Conservation (phyloP, 2,329 filamentous ascomycete species). For the Aspergillus oerlinghausenensis region DNA sequence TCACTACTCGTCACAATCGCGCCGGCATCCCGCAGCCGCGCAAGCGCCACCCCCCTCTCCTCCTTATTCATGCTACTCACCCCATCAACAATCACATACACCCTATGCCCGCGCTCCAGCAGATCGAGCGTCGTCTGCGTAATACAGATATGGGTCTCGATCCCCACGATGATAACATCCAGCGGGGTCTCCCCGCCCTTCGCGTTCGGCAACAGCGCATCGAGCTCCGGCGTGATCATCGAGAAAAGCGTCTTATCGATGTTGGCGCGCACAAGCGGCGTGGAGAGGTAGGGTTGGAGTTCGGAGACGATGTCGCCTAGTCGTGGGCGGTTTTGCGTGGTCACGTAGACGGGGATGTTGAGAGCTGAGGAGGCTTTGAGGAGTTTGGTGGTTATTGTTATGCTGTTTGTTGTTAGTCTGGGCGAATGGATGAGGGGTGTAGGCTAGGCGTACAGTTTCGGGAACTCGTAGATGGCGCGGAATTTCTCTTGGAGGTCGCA, state of each 20-base stretch:
- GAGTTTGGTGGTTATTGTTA: slow-evolving; percentile 65
- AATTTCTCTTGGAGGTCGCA: slow-evolving; percentile 97
- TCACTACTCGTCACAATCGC: slow-evolving; percentile 81
- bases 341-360: slow-evolving; percentile 73
- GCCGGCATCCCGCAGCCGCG: slow-evolving; percentile 68
- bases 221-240: slow-evolving; percentile 73
- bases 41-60: slow-evolving; percentile 76
- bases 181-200: slow-evolving; percentile 36
- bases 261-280: slow-evolving; percentile 49
- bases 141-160: slow-evolving; percentile 91
- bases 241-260: slow-evolving; percentile 87
- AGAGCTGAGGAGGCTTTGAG: slow-evolving; percentile 51
- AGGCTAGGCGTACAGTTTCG: slow-evolving; percentile 61
- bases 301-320: slow-evolving; percentile 79
- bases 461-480: slow-evolving; percentile 78
- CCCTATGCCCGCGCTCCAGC: slow-evolving; percentile 66
- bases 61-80: slow-evolving; percentile 82
- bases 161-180: slow-evolving; percentile 76
- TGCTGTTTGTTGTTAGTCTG: slow-evolving; percentile 37
- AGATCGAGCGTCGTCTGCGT: slow-evolving; percentile 88
- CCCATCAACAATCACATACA: slow-evolving; percentile 84
- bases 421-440: neutral
- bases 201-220: slow-evolving; percentile 28
- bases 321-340: slow-evolving; percentile 75
- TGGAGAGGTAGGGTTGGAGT: slow-evolving; percentile 50